Percentiles rank a stretch among this genome's conserved stretches.
Conservation (phyloP, 2,329 filamentous ascomycete genomes). For the Tolypocladium amazonense region DNA sequence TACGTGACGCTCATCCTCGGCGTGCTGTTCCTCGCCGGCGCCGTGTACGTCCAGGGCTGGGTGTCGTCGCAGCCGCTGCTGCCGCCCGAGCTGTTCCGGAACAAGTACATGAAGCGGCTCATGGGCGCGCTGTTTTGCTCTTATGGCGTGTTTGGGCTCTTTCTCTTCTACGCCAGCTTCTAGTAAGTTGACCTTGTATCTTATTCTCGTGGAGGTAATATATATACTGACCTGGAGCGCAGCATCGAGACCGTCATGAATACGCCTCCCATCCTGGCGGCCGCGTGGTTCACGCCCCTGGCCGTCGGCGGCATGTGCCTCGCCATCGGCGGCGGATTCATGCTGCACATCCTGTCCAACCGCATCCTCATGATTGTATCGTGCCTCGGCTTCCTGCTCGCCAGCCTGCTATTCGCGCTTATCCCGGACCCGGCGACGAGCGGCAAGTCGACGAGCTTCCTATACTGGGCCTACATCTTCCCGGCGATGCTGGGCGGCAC, state of each 20-base stretch:
- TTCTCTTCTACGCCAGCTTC: conserved; percentile 57
- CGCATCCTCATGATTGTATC: conserved; percentile 53
- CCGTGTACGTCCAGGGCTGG: conserved; percentile 65
- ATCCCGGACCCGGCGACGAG: conserved; percentile 43
- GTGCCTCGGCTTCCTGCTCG: conserved; percentile 45
- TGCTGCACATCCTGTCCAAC: conserved; percentile 56
- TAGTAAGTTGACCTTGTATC: conserved; percentile 39
- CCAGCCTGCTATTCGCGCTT: conserved; percentile 52
- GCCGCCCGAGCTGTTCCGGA: conserved; percentile 57
- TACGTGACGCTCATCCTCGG: conserved; percentile 55
- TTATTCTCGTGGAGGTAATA: no score
- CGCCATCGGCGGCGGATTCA: conserved; percentile 49
- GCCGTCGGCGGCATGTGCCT: conserved; percentile 58
- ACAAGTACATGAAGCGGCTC: conserved; percentile 58
- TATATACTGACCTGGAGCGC: background rate
- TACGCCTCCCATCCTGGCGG: conserved; percentile 49
- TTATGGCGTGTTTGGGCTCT: conserved; percentile 60
- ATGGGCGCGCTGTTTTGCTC: conserved; percentile 50
- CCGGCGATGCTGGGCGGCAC: conserved; percentile 60
- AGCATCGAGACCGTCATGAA: conserved; percentile 52
- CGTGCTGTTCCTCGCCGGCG: conserved; percentile 42
- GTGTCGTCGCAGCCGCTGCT: conserved; percentile 58
- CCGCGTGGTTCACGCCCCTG: conserved; percentile 60
- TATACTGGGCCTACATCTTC: conserved; percentile 66
- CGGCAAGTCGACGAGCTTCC: conserved; percentile 12